phyloP scores from a whole-genome alignment of 805 yeast species.

The Yarrowia osloensis region DNA sequence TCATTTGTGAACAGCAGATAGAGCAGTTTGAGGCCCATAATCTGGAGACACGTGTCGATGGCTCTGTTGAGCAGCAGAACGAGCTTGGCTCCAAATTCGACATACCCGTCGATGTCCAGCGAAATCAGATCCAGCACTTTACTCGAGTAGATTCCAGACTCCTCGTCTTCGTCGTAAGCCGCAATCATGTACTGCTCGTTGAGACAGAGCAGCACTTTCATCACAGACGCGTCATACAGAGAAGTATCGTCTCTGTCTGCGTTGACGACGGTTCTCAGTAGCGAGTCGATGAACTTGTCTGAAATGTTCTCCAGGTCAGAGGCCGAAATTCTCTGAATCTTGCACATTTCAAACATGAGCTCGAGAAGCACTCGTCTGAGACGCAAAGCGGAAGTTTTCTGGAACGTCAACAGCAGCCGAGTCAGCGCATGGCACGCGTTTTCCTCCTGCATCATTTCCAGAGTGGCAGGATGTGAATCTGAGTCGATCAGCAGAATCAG shows the following conservation, averaged over 20 bases:
- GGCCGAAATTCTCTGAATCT: slow-evolving; percentile 49
- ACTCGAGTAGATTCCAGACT: slow-evolving; percentile 40
- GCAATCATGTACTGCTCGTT: slow-evolving; percentile 85
- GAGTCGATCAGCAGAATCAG: slow-evolving; percentile 51
- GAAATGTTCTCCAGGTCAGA: slow-evolving; percentile 50
- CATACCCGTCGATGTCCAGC: slow-evolving; percentile 48
- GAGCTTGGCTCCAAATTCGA: slow-evolving; percentile 65
- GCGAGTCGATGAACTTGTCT: slow-evolving; percentile 49
- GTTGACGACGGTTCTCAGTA: slow-evolving; percentile 51
- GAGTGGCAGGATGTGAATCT: slow-evolving; percentile 46
- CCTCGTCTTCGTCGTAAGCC: slow-evolving; percentile 20
- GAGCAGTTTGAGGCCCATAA: slow-evolving; percentile 75
- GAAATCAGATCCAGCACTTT: slow-evolving; percentile 60
- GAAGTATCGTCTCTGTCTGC: slow-evolving; percentile 38
- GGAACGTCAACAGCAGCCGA: slow-evolving; percentile 49
- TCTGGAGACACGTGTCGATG: slow-evolving; percentile 67
- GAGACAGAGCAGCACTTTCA: slow-evolving; percentile 68
- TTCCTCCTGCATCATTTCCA: slow-evolving; percentile 53
- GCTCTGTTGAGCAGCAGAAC: slow-evolving; percentile 76
- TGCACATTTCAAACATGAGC: slow-evolving; percentile 57
- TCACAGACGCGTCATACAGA: slow-evolving; percentile 59
- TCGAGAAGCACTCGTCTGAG: slow-evolving; percentile 52
- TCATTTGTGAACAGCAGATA: slow-evolving; percentile 72
- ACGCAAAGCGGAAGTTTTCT: slow-evolving; percentile 44
- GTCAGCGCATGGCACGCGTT: slow-evolving; percentile 51